Evolutionary conservation across 2,329 filamentous ascomycete species (phyloP).

Genomic region (Talaromyces sp.): DNA sequence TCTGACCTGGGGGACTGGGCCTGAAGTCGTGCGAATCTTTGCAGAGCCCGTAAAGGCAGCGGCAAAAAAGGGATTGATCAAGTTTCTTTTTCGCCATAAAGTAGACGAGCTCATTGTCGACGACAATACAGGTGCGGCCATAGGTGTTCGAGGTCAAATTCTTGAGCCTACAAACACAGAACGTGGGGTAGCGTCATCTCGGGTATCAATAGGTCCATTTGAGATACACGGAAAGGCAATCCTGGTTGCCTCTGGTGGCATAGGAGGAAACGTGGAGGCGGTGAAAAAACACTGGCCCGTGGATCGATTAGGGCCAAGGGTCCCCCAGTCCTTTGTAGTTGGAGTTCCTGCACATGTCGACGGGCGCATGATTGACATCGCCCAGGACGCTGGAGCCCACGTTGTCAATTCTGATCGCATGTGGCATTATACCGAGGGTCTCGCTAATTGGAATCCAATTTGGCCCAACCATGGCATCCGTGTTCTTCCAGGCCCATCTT

Average conservation of each 20-base stretch:
- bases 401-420: conserved; percentile 61
- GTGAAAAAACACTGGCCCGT: conserved; percentile 58
- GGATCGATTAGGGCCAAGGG: conserved; percentile 54
- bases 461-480: conserved; percentile 63
- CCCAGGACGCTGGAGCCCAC: conserved; percentile 51
- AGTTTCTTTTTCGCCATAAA: conserved; percentile 55
- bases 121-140: conserved; percentile 47
- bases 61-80: conserved; percentile 52
- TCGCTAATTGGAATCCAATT: conserved; percentile 61
- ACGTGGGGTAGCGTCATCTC: conserved; percentile 52
- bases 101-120: conserved; percentile 58
- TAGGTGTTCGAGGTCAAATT: conserved; percentile 55
- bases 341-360: conserved; percentile 64
- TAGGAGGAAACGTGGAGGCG: conserved; percentile 60
- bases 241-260: conserved; percentile 57
- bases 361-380: conserved; percentile 59
- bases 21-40: conserved; percentile 59
- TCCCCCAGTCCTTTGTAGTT: conserved; percentile 56
- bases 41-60: conserved; percentile 54
- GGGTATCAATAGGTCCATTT: conserved; percentile 48
- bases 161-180: conserved; percentile 50
- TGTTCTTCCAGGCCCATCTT: conserved; percentile 58
- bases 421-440: conserved; percentile 65
- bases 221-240: conserved; percentile 54
- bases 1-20: conserved; percentile 60